Evolutionary conservation across 306 rosid genomes (phyloP), one percentile per base, ranked within the genome.

Genomic region (Gastrolobium bilobum): DNA sequence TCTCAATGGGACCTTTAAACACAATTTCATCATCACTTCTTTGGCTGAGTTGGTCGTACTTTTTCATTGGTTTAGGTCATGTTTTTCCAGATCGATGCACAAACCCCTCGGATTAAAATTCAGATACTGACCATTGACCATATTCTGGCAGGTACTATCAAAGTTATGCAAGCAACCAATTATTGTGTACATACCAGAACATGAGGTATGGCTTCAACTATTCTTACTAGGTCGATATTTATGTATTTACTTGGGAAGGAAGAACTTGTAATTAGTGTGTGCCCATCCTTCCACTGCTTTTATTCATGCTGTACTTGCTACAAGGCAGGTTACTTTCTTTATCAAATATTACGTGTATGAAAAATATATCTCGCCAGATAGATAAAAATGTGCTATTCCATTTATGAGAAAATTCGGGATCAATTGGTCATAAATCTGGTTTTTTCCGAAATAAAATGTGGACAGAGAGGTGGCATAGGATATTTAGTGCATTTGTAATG

Each of bases 91-190:
- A 5, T 51, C 4, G 65, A 62, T 80, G 74, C 65, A 60, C 61
- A 51, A 44, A 72, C 44, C 73, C 57, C 5, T 40, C 5, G 14
- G 46, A 30, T 30, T 38, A 78, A 65, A 64, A 47, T 2, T 66
- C 50, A 14, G 31, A 68, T 43, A 62, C 62, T 68, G 85, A 82
- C 42, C 56, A 37, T 44, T 81, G 83, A 34, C 72, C 74, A 72
- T 80, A 48, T 69, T 80, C 82, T 81, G 65, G 64, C 84, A 95
- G 99, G 99, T 95, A 39, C 87, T 95, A 43, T 91, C 98, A 30
- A 91, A 92, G 89, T 84, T 95, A 77, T 91, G 94, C 56, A 89
- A 76, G 91, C 99, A 95, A 88, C 96, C 92, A 68, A 86, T 95
- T 69, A 56, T 76, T 67, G 94, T 95, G 61, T 95, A 92, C 90